Evolutionary conservation across 305 asterid genomes (phyloP).

Genomic region (Solanum hybrid): DNA sequence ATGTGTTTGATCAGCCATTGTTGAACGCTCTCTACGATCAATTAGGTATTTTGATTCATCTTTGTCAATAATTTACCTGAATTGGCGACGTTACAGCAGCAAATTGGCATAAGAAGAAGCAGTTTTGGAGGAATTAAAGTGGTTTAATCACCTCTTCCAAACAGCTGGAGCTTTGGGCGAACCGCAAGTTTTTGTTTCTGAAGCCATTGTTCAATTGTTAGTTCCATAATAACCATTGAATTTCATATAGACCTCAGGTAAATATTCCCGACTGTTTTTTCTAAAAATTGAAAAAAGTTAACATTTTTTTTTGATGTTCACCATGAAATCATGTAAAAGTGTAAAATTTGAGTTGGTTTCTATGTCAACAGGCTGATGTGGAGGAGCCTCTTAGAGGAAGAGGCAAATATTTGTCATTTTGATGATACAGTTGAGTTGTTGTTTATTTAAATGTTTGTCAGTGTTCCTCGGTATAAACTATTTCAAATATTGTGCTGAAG

Average conservation of each 20-base stretch:
- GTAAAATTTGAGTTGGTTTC: neutral
- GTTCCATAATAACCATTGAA: neutral
- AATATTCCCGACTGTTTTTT: neutral
- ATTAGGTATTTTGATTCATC: neutral
- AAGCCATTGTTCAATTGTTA: neutral
- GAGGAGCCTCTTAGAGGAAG: neutral
- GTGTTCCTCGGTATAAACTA: slow-evolving; percentile 7
- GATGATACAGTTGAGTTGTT: slow-evolving; percentile 2
- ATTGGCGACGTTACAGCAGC: neutral
- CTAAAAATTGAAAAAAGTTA: neutral
- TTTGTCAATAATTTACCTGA: neutral
- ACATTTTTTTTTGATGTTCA: neutral
- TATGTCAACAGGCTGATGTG: neutral
- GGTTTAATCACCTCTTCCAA: neutral
- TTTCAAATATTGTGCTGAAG: slow-evolving; percentile 9
- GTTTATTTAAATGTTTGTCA: slow-evolving; percentile 7
- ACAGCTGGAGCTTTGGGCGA: neutral
- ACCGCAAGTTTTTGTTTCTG: neutral
- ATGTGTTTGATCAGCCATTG: neutral
- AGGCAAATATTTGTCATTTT: neutral
- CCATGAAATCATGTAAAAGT: neutral
- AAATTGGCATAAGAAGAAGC: neutral
- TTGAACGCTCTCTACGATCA: neutral
- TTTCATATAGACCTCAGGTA: neutral
- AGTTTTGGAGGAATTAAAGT: neutral